Evolutionary conservation across 805 yeast species (phyloP), one percentile per base, ranked within the genome.

Genomic region (Schwanniomyces occidentalis): DNA sequence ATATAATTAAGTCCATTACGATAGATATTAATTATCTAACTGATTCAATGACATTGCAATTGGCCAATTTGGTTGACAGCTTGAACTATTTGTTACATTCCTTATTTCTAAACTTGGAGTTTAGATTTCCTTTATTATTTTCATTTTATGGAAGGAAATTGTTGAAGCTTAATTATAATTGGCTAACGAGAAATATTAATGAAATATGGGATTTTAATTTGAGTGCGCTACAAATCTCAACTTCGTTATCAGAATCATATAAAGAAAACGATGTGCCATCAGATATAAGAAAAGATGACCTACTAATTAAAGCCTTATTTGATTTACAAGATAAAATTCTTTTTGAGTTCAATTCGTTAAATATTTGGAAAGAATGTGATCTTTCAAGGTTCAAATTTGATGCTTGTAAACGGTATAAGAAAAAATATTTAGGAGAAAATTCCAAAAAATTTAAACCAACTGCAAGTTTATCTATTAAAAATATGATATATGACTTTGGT

Each of bases 61-160:
- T 44, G 9, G 19, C 30, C 3, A 32, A 37, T 5, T 16, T 44
- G 7, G 15, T 42, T n/a, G 33, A 32, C n/a, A 38, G 44, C 13
- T 37, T 59, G 19, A 54, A 56, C 34, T 55, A 52, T 31, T 34
- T 47, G 35, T 29, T 58, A 9, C 24, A 46, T 2, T 49, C 61
- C 5, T 34, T 54, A 19, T 14, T 60, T 6, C 15, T 62, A n/a
- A 44, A 56, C n/a, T 38, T 59, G 5, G 70, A 63, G 38, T 33
- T 30, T 25, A 31, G 35, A 19, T 57, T 36, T 30, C 69, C 70
- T 1, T 49, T 62, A 19, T 48, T 58, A 3, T 62, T 63, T 26
- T 61, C 67, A 14, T 45, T 46, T 10, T 46, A 51, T 32, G 65
- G 65, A 1, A 41, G 65, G 20, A 48, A 40, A 14, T 40, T 53